phyloP scores from a whole-genome alignment of 2,329 filamentous ascomycete species.

The Scleromitrula shiraiana region DNA sequence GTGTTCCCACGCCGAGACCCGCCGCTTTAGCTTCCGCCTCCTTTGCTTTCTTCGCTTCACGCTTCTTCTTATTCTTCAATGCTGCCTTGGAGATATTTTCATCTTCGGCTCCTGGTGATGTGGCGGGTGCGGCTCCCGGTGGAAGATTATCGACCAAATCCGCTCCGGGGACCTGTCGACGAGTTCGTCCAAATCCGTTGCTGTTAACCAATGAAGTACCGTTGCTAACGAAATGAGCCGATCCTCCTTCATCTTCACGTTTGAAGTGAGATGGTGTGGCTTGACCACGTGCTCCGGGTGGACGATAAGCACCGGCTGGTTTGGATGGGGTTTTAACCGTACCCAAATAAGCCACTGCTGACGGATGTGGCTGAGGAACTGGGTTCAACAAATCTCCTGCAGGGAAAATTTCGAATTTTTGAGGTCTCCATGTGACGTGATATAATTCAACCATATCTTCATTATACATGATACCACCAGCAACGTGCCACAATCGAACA shows the following conservation, averaged over 20 bases:
- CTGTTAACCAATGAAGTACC: slow-evolving; percentile 55
- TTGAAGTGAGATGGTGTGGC: slow-evolving; percentile 91
- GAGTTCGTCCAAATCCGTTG: slow-evolving; percentile 70
- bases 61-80: slow-evolving; percentile 98
- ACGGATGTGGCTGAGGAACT: slow-evolving; percentile 71
- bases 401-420: slow-evolving; percentile 50
- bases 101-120: slow-evolving; percentile 49
- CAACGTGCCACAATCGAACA: slow-evolving; percentile 88
- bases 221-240: slow-evolving; percentile 74
- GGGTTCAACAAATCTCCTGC: slow-evolving; percentile 64
- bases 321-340: slow-evolving; percentile 93
- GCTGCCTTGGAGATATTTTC: slow-evolving; percentile 75
- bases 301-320: slow-evolving; percentile 92
- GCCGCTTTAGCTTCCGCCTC: slow-evolving; percentile 59
- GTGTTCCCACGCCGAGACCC: slow-evolving; percentile 30
- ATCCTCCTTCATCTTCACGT: slow-evolving; percentile 92
- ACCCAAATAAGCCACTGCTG: slow-evolving; percentile 72
- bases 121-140: slow-evolving; percentile 59
- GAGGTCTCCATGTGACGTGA: slow-evolving; percentile 80
- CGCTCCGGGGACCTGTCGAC: slow-evolving; percentile 79
- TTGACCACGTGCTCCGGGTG: slow-evolving; percentile 83
- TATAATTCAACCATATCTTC: slow-evolving; percentile 94
- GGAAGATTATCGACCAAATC: slow-evolving; percentile 60
- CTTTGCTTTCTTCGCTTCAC: slow-evolving; percentile 84
- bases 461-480: slow-evolving; percentile 85